Conservation (phyloP, 768 basidiomycete species). For the Chalciporus sphaerocephalus region DNA sequence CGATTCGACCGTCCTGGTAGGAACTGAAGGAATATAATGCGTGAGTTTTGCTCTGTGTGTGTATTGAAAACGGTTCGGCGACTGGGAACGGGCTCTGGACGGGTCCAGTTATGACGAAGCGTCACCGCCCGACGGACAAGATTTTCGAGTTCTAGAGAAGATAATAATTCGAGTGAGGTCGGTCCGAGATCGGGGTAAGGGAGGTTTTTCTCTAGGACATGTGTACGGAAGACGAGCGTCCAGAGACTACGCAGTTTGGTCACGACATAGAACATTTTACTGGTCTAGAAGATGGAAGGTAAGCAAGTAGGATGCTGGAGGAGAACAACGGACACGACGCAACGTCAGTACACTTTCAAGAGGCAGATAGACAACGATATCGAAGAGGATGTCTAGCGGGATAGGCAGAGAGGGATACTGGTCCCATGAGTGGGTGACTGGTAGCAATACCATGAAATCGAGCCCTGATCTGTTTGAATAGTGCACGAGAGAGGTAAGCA, state of each 20-base stretch:
- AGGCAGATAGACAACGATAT: conserved; percentile 40
- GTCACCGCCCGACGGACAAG: conserved; percentile 37
- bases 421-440: conserved; percentile 4
- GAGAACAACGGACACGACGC: too few relatives aligned
- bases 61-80: neutral
- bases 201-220: conserved; percentile 40
- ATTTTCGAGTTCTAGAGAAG: conserved; percentile 42
- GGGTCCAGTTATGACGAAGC: conserved; percentile 49
- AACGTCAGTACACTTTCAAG: conserved; percentile 41
- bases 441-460: neutral
- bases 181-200: conserved; percentile 43
- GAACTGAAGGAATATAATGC: conserved; percentile 45
- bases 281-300: too few relatives aligned
- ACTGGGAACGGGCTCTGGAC: conserved; percentile 31
- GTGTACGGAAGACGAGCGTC: conserved; percentile 40
- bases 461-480: too few relatives aligned
- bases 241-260: conserved; percentile 50
- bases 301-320: too few relatives aligned
- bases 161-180: conserved; percentile 33
- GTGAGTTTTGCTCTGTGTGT: conserved; percentile 27
- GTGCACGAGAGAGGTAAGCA: neutral
- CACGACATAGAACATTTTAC: conserved; percentile 37
- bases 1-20: conserved; percentile 38
- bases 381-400: conserved; percentile 47
- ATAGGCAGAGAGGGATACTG: conserved; percentile 23